Base-by-base conservation (phyloP, 345 rosid species). In the Dipteronia dyeriana region DNA sequence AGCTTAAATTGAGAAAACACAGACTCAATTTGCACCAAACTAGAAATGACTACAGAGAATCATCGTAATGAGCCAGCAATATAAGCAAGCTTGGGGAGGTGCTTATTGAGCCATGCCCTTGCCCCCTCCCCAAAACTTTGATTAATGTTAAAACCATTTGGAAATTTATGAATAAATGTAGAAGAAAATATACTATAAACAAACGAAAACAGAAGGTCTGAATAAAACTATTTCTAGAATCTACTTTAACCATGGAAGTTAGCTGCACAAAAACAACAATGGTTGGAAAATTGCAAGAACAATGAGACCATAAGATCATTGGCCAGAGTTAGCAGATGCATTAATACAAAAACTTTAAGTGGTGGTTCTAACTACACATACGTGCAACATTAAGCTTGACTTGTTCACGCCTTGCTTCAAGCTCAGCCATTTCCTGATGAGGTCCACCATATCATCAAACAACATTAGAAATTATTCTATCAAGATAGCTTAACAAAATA, bases 391-490 rank as follows among this genome's bases (percentile, higher is more conserved):
- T 96, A 75, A 89, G 95, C 86, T 73, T 90, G 71, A 91, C 88
- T 70, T 78, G 93, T 79, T 96, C 97, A 74, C 97, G 97, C 86
- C 87, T 90, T 76, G 90, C 94, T 84, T 94, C 97, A 67, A 96
- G 89, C 69, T 89, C 87, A 71, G 81, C 83, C 88, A 94, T 84
- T 83, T 94, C 98, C 98, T 90, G 86, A 49, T 83, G 12, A 75
- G 74, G 73, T 73, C 29, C 20, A 70, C 20, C 79, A 67, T 61
- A 81, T 62, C 38, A 22, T 79, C 38, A 75, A 77, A 38, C 22
- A 45, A 38, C 72, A 34, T 4, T 19, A 70, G 64, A 51, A 59
- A 70, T 59, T 59, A 56, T 39, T 54, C 39, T 11, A 38, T 23
- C 51, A 39, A 39, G 20, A 68, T 39, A 41, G 23, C 65, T 20